Evolutionary conservation across 1,139 yeast genomes (phyloP), one percentile per base, ranked within the genome.

Genomic region (Diutina scorzettiae): DNA sequence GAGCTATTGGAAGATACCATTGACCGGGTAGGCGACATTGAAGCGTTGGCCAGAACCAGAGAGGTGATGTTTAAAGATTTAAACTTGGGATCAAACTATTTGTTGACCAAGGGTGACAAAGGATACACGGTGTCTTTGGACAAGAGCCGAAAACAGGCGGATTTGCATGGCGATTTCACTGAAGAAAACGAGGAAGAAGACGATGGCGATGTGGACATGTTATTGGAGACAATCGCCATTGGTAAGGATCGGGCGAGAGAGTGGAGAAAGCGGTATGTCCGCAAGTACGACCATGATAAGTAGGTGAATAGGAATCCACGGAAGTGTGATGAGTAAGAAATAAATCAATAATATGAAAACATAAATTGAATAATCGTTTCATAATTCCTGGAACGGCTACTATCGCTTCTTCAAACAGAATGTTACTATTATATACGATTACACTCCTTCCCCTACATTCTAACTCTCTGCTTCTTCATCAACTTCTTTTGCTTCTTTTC

Each of bases 1-100:
- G 73, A 78, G 44, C 61, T 83, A n/a, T 60, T 84, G 31, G 70
- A 71, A 16, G 85, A 81, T 45, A 80, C 93, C 0, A 62, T 76
- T n/a, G 77, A 78, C 44, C 63, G 95, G 44, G 84, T 84, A 2
- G 71, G 75, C 8, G 91, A 78, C 33, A 83, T 84, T 44, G 95
- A 84, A 57, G 73, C 86, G 1, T 63, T 84, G 43, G 81, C 78
- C n/a, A 72, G 95, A 58, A 84, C 95, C 0, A 64, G 94, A 43
- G 95, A 84, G 53, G 48, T 84, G n/a, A 78, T 81, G 0, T 68
- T 81, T 42, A 84, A 84, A 53, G 94, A 83, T 51, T 67, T 84
- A 45, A 69, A 71, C 18, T 59, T 66, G 11, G 84, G 84, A 1
- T 69, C 76, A 16, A 53, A 54, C 5, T 74, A 71, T 49, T 44